Base-by-base conservation (phyloP, 2,329 filamentous ascomycete genomes). In the Dothidotthia symphoricarpi region DNA sequence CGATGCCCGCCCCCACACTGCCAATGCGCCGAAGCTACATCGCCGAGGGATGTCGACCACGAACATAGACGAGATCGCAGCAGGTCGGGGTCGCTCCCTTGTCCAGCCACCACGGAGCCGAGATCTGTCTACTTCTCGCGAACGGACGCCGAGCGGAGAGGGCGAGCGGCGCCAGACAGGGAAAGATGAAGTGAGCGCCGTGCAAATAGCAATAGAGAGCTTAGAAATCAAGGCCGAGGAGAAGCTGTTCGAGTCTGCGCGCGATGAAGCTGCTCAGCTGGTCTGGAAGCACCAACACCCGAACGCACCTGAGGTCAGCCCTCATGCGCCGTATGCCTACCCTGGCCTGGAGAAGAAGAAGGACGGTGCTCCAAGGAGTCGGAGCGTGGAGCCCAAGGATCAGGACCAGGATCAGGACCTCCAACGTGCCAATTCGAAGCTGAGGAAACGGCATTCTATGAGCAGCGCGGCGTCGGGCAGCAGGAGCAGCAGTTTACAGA, bases 231-330 rank as follows among this genome's bases (percentile, higher is more conserved):
- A 81, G 2, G 81, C 83, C 14, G 81, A 84, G 41, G 64, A 73
- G 41, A 78, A 77, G 29, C 63, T 90, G 32, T 85, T 86, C 61
- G 71, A 78, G 10, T 83, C 83, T 27, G 86, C 86, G 19, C 80
- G 87, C 44, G 74, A 88, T 43, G 86, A 91, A 63, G 86, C 86
- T 9, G 82, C 85, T 1, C 85, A 90, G 61, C 73, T 91, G 30
- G 86, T 91, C 28, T 89, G 81, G 77, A 80, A 82, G 57, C 86
- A 91, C 59, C 75, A 84, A 59, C 77, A 88, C 49, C 82, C 84
- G 3, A 76, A 81, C 28, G 78, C 80, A 1, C 79, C 83, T 8
- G 85, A 81, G 53, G 74, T 74, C 22, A 75, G 75, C 43, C 72
- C 76, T 12, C 67, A 73, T 47, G 70, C 47, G 28, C 63, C 64